These are phyloP conservation scores for Stagonosporopsis rhizophila DNA, from an alignment of 2,329 filamentous ascomycete species.

Conservation along the genomic window DNA sequence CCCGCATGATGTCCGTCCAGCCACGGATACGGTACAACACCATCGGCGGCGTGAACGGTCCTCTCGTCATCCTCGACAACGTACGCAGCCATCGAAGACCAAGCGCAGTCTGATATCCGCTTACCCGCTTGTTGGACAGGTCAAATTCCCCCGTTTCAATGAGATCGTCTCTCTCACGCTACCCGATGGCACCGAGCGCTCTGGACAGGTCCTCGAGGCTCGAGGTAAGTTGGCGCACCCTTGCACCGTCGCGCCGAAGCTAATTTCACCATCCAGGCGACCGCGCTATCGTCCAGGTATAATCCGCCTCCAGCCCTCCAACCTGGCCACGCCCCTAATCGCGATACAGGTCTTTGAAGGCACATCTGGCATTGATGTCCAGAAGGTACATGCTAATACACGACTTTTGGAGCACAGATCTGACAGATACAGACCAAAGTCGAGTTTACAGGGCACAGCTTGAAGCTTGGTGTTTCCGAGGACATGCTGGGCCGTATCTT, in stretches of 20 bases:
- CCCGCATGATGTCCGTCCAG: constrained; percentile 65
- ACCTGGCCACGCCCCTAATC: constrained; percentile 30
- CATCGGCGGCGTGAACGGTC: constrained; percentile 96
- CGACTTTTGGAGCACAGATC: constrained; percentile 21
- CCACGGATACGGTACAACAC: constrained; percentile 94
- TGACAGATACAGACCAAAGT: constrained; percentile 77
- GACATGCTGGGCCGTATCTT: constrained; percentile 99
- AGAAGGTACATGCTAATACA: constrained; percentile 68
- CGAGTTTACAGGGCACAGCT: constrained; percentile 93
- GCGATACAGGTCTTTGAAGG: constrained; percentile 87
- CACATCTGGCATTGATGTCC: constrained; percentile 96
- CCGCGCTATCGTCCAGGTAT: constrained; percentile 92
- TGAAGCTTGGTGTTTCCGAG: constrained; percentile 98
- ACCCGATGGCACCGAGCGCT: constrained; percentile 91
- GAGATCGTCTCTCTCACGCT: constrained; percentile 97
- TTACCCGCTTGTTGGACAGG: constrained; percentile 59
- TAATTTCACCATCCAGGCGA: constrained; percentile 66
- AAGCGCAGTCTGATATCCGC: constrained; percentile 20
- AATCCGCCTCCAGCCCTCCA: not conserved
- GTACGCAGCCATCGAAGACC: constrained; percentile 60
- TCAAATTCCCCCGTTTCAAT: constrained; percentile 97
- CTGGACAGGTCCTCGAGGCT: constrained; percentile 95
- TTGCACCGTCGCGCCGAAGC: constrained; percentile 7
- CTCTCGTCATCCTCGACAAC: constrained; percentile 96
- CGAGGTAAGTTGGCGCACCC: constrained; percentile 69